A percentile compares a stretch with the other conserved stretches of the same genome.
Evolutionary conservation across 768 basidiomycete genomes (phyloP).

Genomic region (Mycena capillaripes): DNA sequence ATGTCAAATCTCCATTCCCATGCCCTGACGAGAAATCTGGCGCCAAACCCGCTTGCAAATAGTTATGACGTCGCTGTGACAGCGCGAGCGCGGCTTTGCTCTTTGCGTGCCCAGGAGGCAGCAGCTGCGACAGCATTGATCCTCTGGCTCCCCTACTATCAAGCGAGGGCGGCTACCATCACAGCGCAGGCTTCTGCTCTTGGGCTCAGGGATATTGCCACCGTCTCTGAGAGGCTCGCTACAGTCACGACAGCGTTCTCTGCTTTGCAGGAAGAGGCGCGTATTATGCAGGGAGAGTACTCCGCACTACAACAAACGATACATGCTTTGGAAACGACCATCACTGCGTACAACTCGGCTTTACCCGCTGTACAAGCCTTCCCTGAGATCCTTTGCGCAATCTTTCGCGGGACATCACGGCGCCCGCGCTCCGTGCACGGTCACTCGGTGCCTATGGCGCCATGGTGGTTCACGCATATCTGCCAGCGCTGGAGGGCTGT

Average conservation of each 20-base stretch:
- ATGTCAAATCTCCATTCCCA: not conserved
- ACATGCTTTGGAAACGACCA: not conserved
- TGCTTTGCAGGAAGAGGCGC: not conserved
- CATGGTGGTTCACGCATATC: too few relatives aligned
- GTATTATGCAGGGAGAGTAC: not conserved
- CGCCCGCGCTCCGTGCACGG: not conserved
- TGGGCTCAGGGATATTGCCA: not conserved
- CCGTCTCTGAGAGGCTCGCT: not conserved
- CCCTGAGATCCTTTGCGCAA: not conserved
- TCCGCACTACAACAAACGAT: not conserved
- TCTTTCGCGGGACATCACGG: not conserved
- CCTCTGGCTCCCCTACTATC: too few relatives aligned
- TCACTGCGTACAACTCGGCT: not conserved
- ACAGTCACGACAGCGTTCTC: too few relatives aligned
- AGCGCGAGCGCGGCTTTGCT: not conserved
- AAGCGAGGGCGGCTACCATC: not conserved
- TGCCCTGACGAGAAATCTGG: not conserved
- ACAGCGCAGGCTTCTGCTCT: not conserved
- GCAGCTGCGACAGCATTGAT: not conserved
- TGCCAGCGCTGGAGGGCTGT: too few relatives aligned
- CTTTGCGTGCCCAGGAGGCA: not conserved
- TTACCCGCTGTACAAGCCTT: not conserved
- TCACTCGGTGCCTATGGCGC: not conserved
- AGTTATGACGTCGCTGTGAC: not conserved
- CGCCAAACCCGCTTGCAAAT: not conserved